Evolutionary conservation across 2,329 filamentous ascomycete species (phyloP).

Genomic region (Talaromyces rugulosus): DNA sequence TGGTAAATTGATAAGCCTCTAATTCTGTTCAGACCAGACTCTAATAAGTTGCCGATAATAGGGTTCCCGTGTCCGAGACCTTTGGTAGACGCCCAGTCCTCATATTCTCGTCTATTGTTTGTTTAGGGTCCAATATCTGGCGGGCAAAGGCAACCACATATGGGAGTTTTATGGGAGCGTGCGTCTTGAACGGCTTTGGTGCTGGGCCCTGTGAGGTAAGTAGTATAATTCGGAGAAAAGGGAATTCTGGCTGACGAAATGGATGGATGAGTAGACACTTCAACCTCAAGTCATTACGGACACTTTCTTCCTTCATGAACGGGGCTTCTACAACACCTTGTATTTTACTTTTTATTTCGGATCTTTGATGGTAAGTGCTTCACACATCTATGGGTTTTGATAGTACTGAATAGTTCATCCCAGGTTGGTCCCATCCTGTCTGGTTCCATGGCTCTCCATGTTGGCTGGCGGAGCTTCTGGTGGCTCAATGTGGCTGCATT

Average conservation of each 20-base stretch:
- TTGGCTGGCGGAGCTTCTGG: constrained; percentile 62
- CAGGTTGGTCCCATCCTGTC: constrained; percentile 54
- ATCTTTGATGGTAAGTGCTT: constrained; percentile 33
- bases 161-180: constrained; percentile 61
- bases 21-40: not conserved
- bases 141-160: constrained; percentile 56
- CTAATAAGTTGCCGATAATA: constrained; percentile 18
- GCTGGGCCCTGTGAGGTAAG: not conserved
- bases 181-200: constrained; percentile 27
- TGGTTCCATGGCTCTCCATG: constrained; percentile 56
- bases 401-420: constrained; percentile 15
- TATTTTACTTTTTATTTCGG: constrained; percentile 63
- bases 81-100: constrained; percentile 54
- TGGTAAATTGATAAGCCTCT: constrained; percentile 36
- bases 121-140: constrained; percentile 53
- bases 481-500: constrained; percentile 60
- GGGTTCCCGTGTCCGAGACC: constrained; percentile 53
- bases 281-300: constrained; percentile 62
- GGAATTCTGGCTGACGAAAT: not conserved
- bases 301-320: constrained; percentile 61
- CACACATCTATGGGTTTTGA: not conserved
- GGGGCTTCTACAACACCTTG: constrained; percentile 58
- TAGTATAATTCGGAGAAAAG: not conserved
- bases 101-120: constrained; percentile 50
- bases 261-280: constrained; percentile 39